These are phyloP conservation scores for Saxispiralis lemnorum DNA, from an alignment of 495 filamentous ascomycete species.

Conservation along the genomic window DNA sequence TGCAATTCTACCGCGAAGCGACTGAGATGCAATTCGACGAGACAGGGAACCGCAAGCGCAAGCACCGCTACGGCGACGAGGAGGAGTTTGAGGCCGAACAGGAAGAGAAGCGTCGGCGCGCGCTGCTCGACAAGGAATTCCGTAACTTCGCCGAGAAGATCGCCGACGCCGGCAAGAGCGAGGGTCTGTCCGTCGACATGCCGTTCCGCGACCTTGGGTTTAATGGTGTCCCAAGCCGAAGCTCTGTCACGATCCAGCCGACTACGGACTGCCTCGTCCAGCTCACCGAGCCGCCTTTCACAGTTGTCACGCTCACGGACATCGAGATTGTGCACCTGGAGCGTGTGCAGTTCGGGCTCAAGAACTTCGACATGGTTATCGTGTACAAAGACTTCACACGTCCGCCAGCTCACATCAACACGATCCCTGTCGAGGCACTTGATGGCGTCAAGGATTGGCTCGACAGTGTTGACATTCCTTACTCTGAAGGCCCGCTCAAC, in stretches of 20 bases:
- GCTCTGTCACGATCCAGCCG: conserved; percentile 85
- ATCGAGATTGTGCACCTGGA: conserved; percentile 94
- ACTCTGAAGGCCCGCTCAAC: conserved; percentile 87
- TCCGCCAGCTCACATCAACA: conserved; percentile 82
- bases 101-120: conserved; percentile 78
- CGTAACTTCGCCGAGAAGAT: conserved; percentile 97
- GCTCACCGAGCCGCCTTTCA: conserved; percentile 89
- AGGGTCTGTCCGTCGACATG: conserved; percentile 71
- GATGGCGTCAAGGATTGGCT: conserved; percentile 97
- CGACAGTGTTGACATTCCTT: conserved; percentile 84
- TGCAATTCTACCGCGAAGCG: conserved; percentile 95
- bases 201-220: conserved; percentile 94
- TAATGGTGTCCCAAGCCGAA: conserved; percentile 85
- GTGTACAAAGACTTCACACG: conserved; percentile 93
- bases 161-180: conserved; percentile 71
- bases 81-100: conserved; percentile 98
- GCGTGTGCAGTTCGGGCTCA: conserved; percentile 91
- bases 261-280: conserved; percentile 98
- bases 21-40: conserved; percentile 98
- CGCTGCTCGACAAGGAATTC: conserved; percentile 86
- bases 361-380: conserved; percentile 97
- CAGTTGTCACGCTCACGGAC: conserved; percentile 83
- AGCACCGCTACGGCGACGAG: conserved; percentile 96
- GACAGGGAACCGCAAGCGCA: conserved; percentile 91
- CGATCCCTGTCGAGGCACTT: conserved; percentile 86